Evolutionary conservation across 2,329 filamentous ascomycete genomes (phyloP), one percentile per base, ranked within the genome.

Genomic region (Thermoascus crustaceus): DNA sequence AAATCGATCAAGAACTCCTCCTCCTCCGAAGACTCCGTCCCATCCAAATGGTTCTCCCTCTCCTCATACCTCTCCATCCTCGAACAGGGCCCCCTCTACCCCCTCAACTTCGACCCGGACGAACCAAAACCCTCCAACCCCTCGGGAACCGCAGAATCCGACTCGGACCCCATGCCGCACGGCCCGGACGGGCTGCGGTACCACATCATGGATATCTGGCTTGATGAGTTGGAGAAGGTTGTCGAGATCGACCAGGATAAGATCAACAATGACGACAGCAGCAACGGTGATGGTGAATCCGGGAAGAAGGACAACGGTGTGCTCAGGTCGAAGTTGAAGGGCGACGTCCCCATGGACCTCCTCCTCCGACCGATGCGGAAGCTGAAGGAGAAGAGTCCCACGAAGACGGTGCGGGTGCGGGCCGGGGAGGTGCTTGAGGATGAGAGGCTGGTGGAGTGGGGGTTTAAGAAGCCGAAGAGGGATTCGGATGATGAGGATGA

Each of bases 171-270:
- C 26, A 60, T 64, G 58, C 53, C 63, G 34, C 78, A 76, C 50
- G 76, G 93, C 1, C 83, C 89, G 0, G 83, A 91, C 48, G 91
- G 91, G 0, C 57, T 98, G 57, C 69, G 86, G 43, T 79, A 94
- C 59, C 91, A 98, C 62, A 75, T 88, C 9, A 61, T 94, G 44
- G 91, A 98, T 65, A 74, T 96, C 35, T 96, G 84, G 77, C 74
- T 94, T 6, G 91, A 96, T 58, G 88, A 95, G 70, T 61, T 88
- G 50, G 83, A 88, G 60, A 80, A 79, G 53, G 75, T 78, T 21
- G 75, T 78, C 35, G 68, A 74, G 8, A 61, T 63, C 22, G 63
- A 61, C 7, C 61, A 64, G 7, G 55, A 55, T 8, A 52, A 52
- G 3, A 50, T 52, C 4, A 52, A 50, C 7, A 53, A 51, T 7